phyloP scores from a whole-genome alignment of 176 grass and related monocot species.

The Neostapfia colusana region DNA sequence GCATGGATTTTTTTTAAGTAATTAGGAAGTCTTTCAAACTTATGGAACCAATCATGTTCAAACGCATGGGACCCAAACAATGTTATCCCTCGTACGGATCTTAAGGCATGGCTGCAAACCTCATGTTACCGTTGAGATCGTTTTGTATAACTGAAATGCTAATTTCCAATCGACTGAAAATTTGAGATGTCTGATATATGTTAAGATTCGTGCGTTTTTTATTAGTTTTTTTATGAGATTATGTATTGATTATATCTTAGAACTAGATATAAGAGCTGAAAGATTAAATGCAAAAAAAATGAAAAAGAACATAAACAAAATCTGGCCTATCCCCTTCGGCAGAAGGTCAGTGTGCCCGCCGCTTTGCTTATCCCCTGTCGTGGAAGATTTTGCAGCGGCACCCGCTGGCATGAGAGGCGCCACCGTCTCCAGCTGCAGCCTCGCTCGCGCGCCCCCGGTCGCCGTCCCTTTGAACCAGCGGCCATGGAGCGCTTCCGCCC shows the following conservation, averaged over 20 bases:
- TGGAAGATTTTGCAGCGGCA: background rate
- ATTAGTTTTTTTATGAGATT: no score
- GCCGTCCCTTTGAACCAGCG: background rate
- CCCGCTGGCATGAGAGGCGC: conserved; percentile 34
- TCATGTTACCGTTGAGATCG: background rate
- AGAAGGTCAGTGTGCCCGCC: conserved; percentile 1
- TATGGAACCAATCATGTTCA: no score
- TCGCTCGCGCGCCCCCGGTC: conserved; percentile 23
- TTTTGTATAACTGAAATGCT: no score
- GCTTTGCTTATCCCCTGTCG: background rate
- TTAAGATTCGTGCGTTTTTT: no score
- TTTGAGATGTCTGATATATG: no score
- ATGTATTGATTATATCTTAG: no score
- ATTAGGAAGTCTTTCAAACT: no score
- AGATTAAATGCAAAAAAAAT: no score
- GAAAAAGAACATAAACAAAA: background rate
- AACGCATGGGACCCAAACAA: no score
- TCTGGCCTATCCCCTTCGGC: conserved; percentile 31
- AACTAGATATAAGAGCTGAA: no score
- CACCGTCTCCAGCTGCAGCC: conserved; percentile 31
- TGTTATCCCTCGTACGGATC: conserved; percentile 4
- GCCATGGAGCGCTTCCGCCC: background rate
- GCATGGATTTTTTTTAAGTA: no score
- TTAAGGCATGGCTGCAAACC: background rate
- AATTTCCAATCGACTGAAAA: no score